Percentiles rank a stretch among this genome's conserved stretches.
These are phyloP conservation scores for Cymbopogon flexuosus DNA, from an alignment of 202 grass and related monocot species.

Conservation along the genomic window DNA sequence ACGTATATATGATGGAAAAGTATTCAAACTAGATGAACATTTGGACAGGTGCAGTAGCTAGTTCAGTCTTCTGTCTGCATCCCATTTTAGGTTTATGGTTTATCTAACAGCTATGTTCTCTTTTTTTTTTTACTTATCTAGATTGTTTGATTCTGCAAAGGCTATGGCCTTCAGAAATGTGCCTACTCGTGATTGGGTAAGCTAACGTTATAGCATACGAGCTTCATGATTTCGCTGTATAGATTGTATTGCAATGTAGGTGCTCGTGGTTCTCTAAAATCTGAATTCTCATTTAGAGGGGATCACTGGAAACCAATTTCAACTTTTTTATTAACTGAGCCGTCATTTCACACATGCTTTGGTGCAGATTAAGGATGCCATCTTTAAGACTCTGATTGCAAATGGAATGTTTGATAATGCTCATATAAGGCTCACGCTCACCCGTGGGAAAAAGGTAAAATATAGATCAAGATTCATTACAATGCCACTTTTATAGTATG, in stretches of 20 bases:
- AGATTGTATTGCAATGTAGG: constrained; percentile 16
- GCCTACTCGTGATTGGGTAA: constrained; percentile 76
- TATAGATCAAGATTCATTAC: constrained; percentile 10
- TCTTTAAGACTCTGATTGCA: constrained; percentile 80
- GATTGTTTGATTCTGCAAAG: constrained; percentile 96
- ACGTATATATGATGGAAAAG: constrained; percentile 84
- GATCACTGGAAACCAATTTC: constrained; percentile 8
- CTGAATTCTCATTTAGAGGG: constrained; percentile 2
- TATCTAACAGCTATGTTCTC: constrained; percentile 3
- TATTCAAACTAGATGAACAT: constrained; percentile 95
- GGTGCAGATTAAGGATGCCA: constrained; percentile 83
- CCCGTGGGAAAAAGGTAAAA: constrained; percentile 85
- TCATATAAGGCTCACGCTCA: constrained; percentile 92
- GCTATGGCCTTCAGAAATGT: constrained; percentile 90
- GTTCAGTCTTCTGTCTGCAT: constrained; percentile 8
- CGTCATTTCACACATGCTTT: neutral
- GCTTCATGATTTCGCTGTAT: constrained; percentile 8
- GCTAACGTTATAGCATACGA: constrained; percentile 20
- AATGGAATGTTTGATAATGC: constrained; percentile 99
- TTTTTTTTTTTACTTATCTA: constrained; percentile 28
- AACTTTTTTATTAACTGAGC: constrained; percentile 27
- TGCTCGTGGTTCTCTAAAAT: neutral
- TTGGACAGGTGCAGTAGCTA: constrained; percentile 68
- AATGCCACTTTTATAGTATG: constrained; percentile 16
- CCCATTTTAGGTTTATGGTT: constrained; percentile 19